phyloP scores from a whole-genome alignment of 768 basidiomycete species.

The Calocera viscosa region DNA sequence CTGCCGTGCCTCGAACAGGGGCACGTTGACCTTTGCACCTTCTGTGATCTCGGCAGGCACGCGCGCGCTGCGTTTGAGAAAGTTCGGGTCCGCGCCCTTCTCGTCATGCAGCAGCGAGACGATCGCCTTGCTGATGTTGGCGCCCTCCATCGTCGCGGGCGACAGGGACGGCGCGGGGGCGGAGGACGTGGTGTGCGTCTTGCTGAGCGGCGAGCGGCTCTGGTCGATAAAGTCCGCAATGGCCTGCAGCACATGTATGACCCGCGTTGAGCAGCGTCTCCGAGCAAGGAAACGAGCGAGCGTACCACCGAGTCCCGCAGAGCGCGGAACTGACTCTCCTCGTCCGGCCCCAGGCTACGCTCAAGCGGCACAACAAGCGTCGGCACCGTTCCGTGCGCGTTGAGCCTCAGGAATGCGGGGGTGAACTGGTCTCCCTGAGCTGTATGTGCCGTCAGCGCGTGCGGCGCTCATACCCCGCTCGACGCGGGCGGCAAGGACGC shows the following conservation, averaged over 20 bases:
- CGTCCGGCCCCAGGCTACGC: slow-evolving; percentile 53
- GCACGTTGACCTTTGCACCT: slow-evolving; percentile 34
- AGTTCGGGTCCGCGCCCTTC: slow-evolving; percentile 43
- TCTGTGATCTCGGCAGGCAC: slow-evolving; percentile 39
- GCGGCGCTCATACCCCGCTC: neutral
- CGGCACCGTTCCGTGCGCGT: slow-evolving; percentile 68
- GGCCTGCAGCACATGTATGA: slow-evolving; percentile 32
- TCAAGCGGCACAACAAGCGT: slow-evolving; percentile 73
- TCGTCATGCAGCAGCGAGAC: slow-evolving; percentile 51
- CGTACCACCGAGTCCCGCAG: slow-evolving; percentile 59
- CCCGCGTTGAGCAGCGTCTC: neutral
- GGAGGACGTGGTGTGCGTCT: slow-evolving; percentile 53
- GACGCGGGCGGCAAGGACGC: slow-evolving; percentile 17
- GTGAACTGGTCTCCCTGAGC: slow-evolving; percentile 70
- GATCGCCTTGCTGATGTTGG: slow-evolving; percentile 33
- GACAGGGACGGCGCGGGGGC: slow-evolving; percentile 65
- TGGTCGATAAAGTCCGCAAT: slow-evolving; percentile 74
- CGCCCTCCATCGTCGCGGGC: slow-evolving; percentile 69
- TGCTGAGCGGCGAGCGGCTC: slow-evolving; percentile 57
- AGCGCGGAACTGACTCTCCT: slow-evolving; percentile 70
- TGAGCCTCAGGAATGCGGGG: slow-evolving; percentile 63
- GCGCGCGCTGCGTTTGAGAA: slow-evolving; percentile 49
- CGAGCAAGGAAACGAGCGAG: neutral
- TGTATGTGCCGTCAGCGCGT: slow-evolving; percentile 22
- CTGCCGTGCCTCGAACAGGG: slow-evolving; percentile 38